A percentile compares a stretch with the other conserved stretches of the same genome.
phyloP scores from a whole-genome alignment of 805 yeast species.

The Brettanomyces sp. region DNA sequence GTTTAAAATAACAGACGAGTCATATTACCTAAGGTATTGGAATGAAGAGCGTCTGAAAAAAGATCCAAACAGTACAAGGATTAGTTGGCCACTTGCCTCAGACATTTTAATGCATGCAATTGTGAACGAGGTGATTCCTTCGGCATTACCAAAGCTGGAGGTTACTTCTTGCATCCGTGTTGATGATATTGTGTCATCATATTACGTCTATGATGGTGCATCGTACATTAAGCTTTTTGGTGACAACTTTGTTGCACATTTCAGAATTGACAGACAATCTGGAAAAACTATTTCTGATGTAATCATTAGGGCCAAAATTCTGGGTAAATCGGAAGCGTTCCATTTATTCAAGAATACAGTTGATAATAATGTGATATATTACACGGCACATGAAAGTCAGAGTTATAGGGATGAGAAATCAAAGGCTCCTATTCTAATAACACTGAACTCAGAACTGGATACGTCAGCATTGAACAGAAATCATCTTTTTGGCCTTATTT shows the following conservation, averaged over 20 bases:
- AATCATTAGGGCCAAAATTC: conserved; percentile 58
- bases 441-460: conserved; percentile 48
- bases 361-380: conserved; percentile 29
- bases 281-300: conserved; percentile 41
- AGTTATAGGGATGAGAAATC: conserved; percentile 44
- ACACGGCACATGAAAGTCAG: conserved; percentile 58
- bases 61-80: conserved; percentile 3
- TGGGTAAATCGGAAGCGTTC: conserved; percentile 76
- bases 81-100: conserved; percentile 50
- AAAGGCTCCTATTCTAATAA: conserved; percentile 55
- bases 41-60: conserved; percentile 2
- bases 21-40: conserved; percentile 22
- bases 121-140: conserved; percentile 72
- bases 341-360: conserved; percentile 57
- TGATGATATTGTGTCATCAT: conserved; percentile 41
- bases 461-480: conserved; percentile 26
- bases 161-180: conserved; percentile 65
- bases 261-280: conserved; percentile 16
- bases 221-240: conserved; percentile 21
- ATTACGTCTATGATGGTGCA: conserved; percentile 26
- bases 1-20: conserved; percentile 41
- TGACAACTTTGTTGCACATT: conserved; percentile 14
- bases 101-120: conserved; percentile 86
- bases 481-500: conserved; percentile 15
- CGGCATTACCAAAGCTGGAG: conserved; percentile 53